Conservation (phyloP, 208 protist species). For the Paratrypanosoma confusum region DNA sequence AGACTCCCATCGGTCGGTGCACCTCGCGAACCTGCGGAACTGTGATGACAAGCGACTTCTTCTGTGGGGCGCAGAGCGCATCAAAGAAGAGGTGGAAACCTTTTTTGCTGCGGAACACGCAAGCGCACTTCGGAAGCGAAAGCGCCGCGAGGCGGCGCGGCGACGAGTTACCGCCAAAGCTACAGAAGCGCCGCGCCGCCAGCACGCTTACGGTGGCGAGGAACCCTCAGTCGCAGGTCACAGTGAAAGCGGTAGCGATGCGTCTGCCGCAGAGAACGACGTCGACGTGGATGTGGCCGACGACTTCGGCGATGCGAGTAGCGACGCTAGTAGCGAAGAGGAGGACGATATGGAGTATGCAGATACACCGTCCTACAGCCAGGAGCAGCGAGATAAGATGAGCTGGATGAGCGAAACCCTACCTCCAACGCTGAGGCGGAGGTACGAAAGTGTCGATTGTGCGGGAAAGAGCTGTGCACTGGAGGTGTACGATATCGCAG, state of each 20-base stretch:
- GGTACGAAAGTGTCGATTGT: constrained; percentile 60
- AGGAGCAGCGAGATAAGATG: constrained; percentile 45
- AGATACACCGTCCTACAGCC: constrained; percentile 27
- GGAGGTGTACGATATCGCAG: constrained; percentile 63
- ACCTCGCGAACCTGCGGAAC: constrained; percentile 54
- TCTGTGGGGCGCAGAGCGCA: constrained; percentile 46
- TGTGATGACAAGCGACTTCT: constrained; percentile 33
- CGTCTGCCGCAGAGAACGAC: constrained; percentile 3
- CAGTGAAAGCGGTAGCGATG: not conserved
- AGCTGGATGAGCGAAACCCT: constrained; percentile 38
- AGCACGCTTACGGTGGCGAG: not conserved
- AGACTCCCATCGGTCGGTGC: constrained; percentile 63
- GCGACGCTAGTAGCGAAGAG: constrained; percentile 9
- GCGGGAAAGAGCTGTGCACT: constrained; percentile 63
- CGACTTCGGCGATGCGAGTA: constrained; percentile 1
- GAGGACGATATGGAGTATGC: constrained; percentile 19
- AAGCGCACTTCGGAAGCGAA: constrained; percentile 9
- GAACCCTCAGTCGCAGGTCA: too few species aligned
- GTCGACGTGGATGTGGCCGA: constrained; percentile 11
- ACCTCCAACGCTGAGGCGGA: constrained; percentile 26
- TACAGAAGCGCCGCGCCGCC: not conserved
- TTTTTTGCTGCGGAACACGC: constrained; percentile 44
- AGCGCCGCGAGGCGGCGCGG: constrained; percentile 10
- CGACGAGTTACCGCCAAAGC: constrained; percentile 3
- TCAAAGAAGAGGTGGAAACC: constrained; percentile 53